A percentile compares a stretch with the other conserved stretches of the same genome.
These are phyloP conservation scores for Raddia distichophylla DNA, from an alignment of 176 grass and related monocot species.

Conservation along the genomic window DNA sequence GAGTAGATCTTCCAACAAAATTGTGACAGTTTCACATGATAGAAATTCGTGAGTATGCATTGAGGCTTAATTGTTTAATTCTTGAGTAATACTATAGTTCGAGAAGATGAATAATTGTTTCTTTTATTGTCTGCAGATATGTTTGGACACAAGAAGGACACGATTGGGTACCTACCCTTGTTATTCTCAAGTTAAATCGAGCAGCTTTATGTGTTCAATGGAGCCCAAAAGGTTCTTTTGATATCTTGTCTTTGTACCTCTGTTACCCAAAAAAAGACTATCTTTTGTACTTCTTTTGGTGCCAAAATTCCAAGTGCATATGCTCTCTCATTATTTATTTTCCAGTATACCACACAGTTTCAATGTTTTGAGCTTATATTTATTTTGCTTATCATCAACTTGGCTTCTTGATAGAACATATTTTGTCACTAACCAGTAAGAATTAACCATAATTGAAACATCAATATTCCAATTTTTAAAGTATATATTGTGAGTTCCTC, in stretches of 20 bases:
- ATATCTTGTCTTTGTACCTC: slow-evolving; percentile 3
- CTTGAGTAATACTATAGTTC: slow-evolving; percentile 6
- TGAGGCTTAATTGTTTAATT: slow-evolving; percentile 6
- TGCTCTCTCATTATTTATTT: background rate
- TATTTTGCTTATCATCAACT: slow-evolving; percentile 3
- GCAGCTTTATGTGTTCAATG: slow-evolving; percentile 97
- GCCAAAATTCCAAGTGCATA: slow-evolving; percentile 25
- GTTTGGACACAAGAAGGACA: slow-evolving; percentile 95
- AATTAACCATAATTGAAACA: background rate
- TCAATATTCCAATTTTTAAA: background rate
- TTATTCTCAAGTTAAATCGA: slow-evolving; percentile 97
- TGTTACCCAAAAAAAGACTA: background rate
- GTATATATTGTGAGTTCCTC: background rate
- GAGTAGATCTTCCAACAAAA: slow-evolving; percentile 87
- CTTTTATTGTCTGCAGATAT: slow-evolving; percentile 60
- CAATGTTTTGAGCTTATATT: background rate
- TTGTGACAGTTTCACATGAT: slow-evolving; percentile 98
- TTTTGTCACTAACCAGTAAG: background rate
- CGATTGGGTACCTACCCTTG: slow-evolving; percentile 94
- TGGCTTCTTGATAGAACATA: slow-evolving; percentile 12
- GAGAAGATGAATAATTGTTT: background rate
- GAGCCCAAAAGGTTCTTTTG: slow-evolving; percentile 78
- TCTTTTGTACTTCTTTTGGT: background rate
- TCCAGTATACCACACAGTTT: background rate
- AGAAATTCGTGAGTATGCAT: slow-evolving; percentile 85